Evolutionary conservation across 192 early-diverging fungal species (phyloP).

Genomic region (Spizellomyces sp.): DNA sequence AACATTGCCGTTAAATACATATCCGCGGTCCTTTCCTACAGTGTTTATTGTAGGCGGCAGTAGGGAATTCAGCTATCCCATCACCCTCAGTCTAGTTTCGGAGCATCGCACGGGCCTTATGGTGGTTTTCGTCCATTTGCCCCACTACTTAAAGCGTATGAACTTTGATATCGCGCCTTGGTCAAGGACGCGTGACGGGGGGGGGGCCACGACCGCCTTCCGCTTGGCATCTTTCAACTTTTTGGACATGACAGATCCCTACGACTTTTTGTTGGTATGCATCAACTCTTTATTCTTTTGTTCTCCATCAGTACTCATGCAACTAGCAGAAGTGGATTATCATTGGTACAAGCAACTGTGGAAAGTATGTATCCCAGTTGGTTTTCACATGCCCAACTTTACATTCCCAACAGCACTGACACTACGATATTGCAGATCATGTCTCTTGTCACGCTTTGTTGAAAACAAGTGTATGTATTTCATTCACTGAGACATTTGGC

Average conservation of each 20-base stretch:
- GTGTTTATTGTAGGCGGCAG: no score
- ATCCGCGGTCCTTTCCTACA: no score
- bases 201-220: no score
- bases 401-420: not conserved
- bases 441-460: conserved; percentile 2
- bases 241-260: not conserved
- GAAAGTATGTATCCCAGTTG: not conserved
- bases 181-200: no score
- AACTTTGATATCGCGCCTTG: no score
- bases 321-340: conserved; percentile 1
- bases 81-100: no score
- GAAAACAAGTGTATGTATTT: not conserved
- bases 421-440: not conserved
- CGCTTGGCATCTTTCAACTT: no score
- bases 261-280: conserved; percentile 2
- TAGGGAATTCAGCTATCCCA: no score
- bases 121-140: no score
- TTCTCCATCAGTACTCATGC: not conserved
- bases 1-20: no score
- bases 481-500: not conserved
- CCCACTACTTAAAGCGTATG: no score
- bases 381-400: not conserved
- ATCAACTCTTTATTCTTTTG: not conserved
- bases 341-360: conserved; percentile 7
- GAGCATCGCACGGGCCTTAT: no score